phyloP scores from a whole-genome alignment of 225 moss, liverwort and hornwort genomes.

The Antitrichia curtipendula region DNA sequence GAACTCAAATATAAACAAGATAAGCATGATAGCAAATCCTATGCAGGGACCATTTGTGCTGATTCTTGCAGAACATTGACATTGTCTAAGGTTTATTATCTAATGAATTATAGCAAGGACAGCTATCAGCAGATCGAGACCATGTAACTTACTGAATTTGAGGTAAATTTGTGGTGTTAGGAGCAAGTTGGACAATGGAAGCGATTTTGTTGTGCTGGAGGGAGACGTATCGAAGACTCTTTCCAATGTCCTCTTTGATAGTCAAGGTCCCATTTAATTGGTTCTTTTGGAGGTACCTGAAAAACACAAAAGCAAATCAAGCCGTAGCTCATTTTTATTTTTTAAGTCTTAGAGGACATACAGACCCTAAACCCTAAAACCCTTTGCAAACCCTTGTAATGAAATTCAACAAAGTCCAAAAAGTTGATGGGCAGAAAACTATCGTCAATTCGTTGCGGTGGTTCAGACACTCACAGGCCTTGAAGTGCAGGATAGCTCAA shows the following conservation, averaged over 20 bases:
- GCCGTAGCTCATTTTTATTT: background rate
- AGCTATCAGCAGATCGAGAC: background rate
- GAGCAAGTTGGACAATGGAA: background rate
- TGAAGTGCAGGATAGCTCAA: constrained; percentile 6
- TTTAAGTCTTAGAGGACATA: background rate
- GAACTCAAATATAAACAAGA: background rate
- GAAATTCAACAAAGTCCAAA: background rate
- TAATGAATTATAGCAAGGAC: background rate
- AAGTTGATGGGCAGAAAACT: background rate
- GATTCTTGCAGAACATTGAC: background rate
- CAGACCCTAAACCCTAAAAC: background rate
- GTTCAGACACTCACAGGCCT: constrained; percentile 7
- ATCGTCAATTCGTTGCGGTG: background rate
- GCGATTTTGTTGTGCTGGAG: constrained; percentile 25
- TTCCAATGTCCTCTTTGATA: background rate
- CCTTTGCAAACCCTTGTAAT: background rate
- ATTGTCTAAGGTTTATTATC: background rate
- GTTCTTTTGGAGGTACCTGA: constrained; percentile 44
- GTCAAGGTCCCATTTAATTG: constrained; percentile 31
- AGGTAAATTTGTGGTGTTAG: background rate
- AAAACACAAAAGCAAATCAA: background rate
- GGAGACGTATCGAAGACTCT: background rate
- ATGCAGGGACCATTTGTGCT: background rate
- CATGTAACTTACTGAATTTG: constrained; percentile 4
- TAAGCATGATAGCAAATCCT: background rate